Base-by-base conservation (phyloP, 306 rosid genomes). In the Hippophae rhamnoides region DNA sequence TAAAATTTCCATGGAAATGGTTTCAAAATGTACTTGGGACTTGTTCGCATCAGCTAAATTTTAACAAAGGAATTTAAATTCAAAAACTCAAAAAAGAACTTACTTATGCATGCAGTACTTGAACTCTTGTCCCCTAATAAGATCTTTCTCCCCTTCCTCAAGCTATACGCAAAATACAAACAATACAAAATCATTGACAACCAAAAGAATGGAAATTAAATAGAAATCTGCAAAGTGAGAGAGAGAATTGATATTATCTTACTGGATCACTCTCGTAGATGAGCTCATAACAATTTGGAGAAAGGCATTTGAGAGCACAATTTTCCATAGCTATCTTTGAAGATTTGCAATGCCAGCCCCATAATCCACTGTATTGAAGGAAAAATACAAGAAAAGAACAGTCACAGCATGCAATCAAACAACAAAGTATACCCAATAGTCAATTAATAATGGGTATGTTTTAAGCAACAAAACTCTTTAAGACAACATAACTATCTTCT, bases 121-220 rank as follows among this genome's bases (percentile, higher is more conserved):
- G 76, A 61, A 87, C 79, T 90, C 94, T 73, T 87, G 96, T 65
- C 95, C 62, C 54, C 98, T 84, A 66, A 57, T 11, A 8, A 77
- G 77, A 76, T 90, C 98, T 62, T 87, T 90, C 69, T 87, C 98
- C 71, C 98, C 98, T 67, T 87, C 98, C 70, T 90, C 98, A 10
- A 87, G 96, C 98, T 90, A 71, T 78, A 81, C 69, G 6, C 26
- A 63, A 41, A 70, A 41, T 7, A 54, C 50, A 71, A 7, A 26
- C 54, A 43, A 13, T 6, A 23, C 23, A 63, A 61, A 45, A 57
- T 6, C 9, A 54, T 40, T 41, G 41, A 49, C 6, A 7, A 62
- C 46, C 43, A 10, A 43, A 66, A 0, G 42, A 56, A 5, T 2
- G 38, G 5, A 4, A 41, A 50, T 23, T 5, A 43, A 44, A 12